phyloP scores from a whole-genome alignment of 768 basidiomycete species.

The Trametes gibbosa region DNA sequence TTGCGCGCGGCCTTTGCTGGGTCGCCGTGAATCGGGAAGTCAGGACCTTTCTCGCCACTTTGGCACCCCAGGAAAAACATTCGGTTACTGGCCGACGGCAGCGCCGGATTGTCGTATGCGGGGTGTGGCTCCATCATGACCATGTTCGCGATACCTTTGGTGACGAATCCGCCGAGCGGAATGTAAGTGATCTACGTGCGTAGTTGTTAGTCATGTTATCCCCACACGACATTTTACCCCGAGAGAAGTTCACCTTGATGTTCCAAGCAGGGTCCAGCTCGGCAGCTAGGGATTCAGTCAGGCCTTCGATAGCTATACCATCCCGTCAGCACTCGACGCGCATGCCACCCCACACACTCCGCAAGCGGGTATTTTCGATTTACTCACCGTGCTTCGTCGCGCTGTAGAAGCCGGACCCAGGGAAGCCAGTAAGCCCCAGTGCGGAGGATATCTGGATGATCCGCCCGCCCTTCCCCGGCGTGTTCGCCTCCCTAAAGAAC shows the following conservation, averaged over 20 bases:
- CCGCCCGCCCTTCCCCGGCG: conserved; percentile 28
- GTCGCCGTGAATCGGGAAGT: conserved; percentile 11
- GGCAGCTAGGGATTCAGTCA: conserved; percentile 36
- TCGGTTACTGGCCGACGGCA: neutral
- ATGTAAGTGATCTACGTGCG: conserved; percentile 15
- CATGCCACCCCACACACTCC: neutral
- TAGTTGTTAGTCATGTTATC: neutral
- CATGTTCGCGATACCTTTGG: neutral
- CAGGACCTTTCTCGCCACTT: neutral
- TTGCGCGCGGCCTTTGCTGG: conserved; percentile 14
- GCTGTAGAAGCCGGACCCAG: conserved; percentile 22
- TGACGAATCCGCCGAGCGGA: conserved; percentile 14
- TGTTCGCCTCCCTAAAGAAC: conserved; percentile 31
- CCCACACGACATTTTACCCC: no score
- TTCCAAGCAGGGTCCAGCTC: conserved; percentile 48
- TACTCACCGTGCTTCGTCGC: conserved; percentile 25
- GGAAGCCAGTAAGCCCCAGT: conserved; percentile 25
- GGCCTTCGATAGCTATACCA: conserved; percentile 29
- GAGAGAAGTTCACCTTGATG: conserved; percentile 34
- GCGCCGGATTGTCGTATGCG: conserved; percentile 13
- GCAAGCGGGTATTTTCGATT: no score
- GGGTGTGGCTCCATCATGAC: conserved; percentile 1
- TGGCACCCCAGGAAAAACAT: neutral
- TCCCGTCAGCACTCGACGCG: neutral
- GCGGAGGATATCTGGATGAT: conserved; percentile 39